These are phyloP conservation scores for Termitomyces sp. DNA, from an alignment of 768 basidiomycete species.

Conservation along the genomic window DNA sequence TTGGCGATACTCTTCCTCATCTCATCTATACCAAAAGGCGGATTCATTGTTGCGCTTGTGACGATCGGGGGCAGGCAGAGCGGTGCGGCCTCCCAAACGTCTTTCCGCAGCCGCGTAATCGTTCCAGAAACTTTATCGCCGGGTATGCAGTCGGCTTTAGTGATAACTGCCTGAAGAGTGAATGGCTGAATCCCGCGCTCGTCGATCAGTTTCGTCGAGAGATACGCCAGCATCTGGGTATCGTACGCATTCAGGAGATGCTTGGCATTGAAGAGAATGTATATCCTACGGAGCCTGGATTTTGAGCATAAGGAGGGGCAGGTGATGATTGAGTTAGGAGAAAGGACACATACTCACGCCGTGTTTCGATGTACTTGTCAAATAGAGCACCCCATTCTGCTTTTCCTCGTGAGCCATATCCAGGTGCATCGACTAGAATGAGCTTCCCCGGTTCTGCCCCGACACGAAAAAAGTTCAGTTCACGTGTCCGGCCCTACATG, in stretches of 20 bases:
- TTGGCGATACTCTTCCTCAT: slow-evolving; percentile 54
- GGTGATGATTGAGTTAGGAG: background rate
- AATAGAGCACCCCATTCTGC: slow-evolving; percentile 74
- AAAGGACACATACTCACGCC: slow-evolving; percentile 49
- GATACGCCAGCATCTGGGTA: slow-evolving; percentile 51
- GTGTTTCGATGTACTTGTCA: slow-evolving; percentile 53
- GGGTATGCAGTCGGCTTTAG: slow-evolving; percentile 58
- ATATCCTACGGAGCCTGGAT: slow-evolving; percentile 61
- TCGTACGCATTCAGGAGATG: slow-evolving; percentile 58
- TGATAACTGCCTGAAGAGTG: slow-evolving; percentile 69
- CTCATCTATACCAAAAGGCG: slow-evolving; percentile 50
- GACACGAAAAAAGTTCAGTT: slow-evolving; percentile 70
- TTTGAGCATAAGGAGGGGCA: background rate
- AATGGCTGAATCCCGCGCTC: slow-evolving; percentile 36
- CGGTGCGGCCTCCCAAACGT: slow-evolving; percentile 51
- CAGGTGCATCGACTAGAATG: slow-evolving; percentile 74
- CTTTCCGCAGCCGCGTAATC: slow-evolving; percentile 37
- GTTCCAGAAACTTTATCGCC: slow-evolving; percentile 24
- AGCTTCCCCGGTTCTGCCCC: slow-evolving; percentile 53
- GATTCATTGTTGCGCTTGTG: slow-evolving; percentile 44
- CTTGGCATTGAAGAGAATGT: slow-evolving; percentile 64
- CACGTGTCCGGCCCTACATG: slow-evolving; percentile 61
- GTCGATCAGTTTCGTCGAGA: slow-evolving; percentile 37
- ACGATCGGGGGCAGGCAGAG: slow-evolving; percentile 64
- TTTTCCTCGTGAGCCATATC: slow-evolving; percentile 71